Evolutionary conservation across 2,329 filamentous ascomycete genomes (phyloP).

Genomic region (Nigrograna mackinnonii): DNA sequence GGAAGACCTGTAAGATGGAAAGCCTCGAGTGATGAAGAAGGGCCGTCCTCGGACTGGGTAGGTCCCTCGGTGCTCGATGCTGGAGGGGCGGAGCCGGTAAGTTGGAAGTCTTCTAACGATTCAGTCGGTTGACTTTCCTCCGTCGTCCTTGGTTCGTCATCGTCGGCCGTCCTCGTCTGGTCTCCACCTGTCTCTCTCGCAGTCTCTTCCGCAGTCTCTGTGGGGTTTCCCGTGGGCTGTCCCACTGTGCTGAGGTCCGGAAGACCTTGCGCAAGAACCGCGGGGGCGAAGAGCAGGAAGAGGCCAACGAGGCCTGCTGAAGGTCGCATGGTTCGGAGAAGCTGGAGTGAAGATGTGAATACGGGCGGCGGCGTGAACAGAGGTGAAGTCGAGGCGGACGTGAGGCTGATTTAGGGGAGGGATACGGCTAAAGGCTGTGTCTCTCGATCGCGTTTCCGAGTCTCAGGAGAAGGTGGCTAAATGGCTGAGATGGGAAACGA

Average conservation of each 20-base stretch:
- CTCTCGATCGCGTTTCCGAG: constrained; percentile 15
- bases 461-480: constrained; percentile 18
- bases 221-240: constrained; percentile 16
- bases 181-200: too few species aligned
- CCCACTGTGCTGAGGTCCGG: constrained; percentile 30
- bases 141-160: too few species aligned
- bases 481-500: constrained; percentile 2
- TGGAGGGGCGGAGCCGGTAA: too few species aligned
- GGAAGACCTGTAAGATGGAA: constrained; percentile 50
- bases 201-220: neutral
- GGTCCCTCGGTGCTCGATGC: constrained; percentile 2
- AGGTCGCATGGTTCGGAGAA: constrained; percentile 28
- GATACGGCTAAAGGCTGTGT: constrained; percentile 19
- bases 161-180: too few species aligned
- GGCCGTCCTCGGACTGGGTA: constrained; percentile 13
- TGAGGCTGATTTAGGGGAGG: constrained; percentile 23
- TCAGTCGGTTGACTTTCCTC: constrained; percentile 24
- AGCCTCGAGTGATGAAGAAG: constrained; percentile 20
- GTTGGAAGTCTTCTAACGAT: too few species aligned
- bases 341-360: constrained; percentile 8
- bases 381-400: constrained; percentile 10
- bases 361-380: constrained; percentile 2
- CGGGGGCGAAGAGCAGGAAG: constrained; percentile 32
- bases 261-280: constrained; percentile 34
- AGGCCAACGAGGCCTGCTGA: constrained; percentile 33